Evolutionary conservation across 371 early-diverging fungal species (phyloP), one percentile per base, ranked within the genome.

Genomic region (Zychaea mexicana): DNA sequence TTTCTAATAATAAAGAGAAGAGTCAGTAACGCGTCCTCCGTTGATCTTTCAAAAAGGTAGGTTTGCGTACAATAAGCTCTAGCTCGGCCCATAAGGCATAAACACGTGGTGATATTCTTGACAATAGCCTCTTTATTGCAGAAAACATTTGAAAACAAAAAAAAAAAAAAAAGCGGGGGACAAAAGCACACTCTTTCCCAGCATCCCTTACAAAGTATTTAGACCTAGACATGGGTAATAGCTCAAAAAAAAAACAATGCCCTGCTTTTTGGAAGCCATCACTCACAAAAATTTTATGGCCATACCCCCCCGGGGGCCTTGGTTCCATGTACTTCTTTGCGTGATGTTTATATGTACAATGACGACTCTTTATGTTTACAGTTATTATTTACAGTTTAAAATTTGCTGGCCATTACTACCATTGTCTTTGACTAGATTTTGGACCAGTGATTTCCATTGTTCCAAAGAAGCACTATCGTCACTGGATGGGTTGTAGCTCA

Each of bases 401-500:
- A 24, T 57, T 39, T 22, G n/a, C n/a, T n/a, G n/a, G n/a, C n/a
- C n/a, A n/a, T n/a, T n/a, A n/a, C n/a, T n/a, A 39, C 9, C 10
- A 39, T 26, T 36, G 32, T 2, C 3, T 7, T 21, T 13, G 6
- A 60, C 31, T 0, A 58, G 15, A 32, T 42, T 64, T 17, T 52
- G 32, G 2, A 64, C 22, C 12, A 64, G 28, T 8, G 53, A 52
- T 7, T 68, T 69, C 70, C 68, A 68, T 21, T 63, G 28, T 3
- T 54, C 52, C 4, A 65, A 27, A 70, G 59, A 10, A 8, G 33
- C 12, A 42, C 42, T 42, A 42, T 42, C 42, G n/a, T 28, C 13
- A 30, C 65, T 45, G 54, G 73, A 72, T 15, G 65, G 57, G 31
- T 70, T 75, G 19, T 47, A 57, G 1, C 63, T 58, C 9, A 75